Percentiles rank a stretch among this genome's conserved stretches.
Conservation (phyloP, 257 asterid species). For the Haberlea rhodopensis region DNA sequence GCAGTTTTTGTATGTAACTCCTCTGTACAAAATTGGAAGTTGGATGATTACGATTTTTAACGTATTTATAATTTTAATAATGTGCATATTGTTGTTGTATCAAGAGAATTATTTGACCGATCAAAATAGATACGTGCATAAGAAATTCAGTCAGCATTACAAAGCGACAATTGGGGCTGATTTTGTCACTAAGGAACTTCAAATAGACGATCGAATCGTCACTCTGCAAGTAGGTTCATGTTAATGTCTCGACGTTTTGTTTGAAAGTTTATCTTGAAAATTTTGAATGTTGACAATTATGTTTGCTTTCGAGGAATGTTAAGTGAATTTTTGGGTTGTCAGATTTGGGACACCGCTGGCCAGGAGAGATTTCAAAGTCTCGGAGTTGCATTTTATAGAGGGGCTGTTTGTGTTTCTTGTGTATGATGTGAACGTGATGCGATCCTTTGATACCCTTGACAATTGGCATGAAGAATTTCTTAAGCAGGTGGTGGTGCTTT, state of each 20-base stretch:
- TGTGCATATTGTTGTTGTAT: not conserved
- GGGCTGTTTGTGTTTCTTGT: constrained; percentile 95
- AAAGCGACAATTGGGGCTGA: constrained; percentile 99
- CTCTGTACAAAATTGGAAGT: not conserved
- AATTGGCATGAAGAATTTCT: constrained; percentile 98
- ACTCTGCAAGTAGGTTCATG: constrained; percentile 76
- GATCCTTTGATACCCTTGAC: constrained; percentile 88
- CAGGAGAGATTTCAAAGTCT: constrained; percentile 99
- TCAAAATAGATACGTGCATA: constrained; percentile 70
- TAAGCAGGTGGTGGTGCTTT: constrained; percentile 63
- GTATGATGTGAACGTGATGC: constrained; percentile 86
- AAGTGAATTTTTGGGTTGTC: constrained; percentile 26
- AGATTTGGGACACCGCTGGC: constrained; percentile 99
- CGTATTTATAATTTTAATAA: not conserved
- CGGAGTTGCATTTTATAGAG: constrained; percentile 94
- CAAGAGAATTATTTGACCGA: constrained; percentile 40
- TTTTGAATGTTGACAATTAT: not conserved
- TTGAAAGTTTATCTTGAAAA: not conserved
- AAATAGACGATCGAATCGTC: constrained; percentile 84
- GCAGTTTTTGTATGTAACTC: not conserved
- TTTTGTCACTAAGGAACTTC: constrained; percentile 95
- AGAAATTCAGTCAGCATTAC: constrained; percentile 94
- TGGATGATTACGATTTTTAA: not conserved
- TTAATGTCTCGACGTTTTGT: not conserved
- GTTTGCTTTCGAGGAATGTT: constrained; percentile 13